A percentile compares a stretch with the other conserved stretches of the same genome.
phyloP scores from a whole-genome alignment of 768 basidiomycete species.

The Xerocomus brunneocitrinus region DNA sequence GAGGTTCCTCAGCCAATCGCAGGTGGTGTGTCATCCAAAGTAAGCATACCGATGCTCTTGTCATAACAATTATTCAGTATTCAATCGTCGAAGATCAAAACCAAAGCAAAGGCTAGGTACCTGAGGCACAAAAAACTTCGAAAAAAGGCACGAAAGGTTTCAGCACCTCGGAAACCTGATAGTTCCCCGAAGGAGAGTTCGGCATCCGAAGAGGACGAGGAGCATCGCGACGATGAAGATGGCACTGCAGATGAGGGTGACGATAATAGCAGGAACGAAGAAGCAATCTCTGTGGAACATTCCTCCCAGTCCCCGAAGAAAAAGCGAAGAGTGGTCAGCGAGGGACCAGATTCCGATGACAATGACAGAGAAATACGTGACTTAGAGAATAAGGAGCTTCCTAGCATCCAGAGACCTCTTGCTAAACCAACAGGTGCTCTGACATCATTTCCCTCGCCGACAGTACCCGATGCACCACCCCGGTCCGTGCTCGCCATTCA shows the following conservation, averaged over 20 bases:
- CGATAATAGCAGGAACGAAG: slow-evolving; percentile 6
- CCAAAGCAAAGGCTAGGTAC: slow-evolving; percentile 69
- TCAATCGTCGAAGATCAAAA: slow-evolving; percentile 44
- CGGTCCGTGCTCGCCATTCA: slow-evolving; percentile 68
- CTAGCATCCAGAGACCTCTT: slow-evolving; percentile 4
- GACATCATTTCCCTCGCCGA: slow-evolving; percentile 66
- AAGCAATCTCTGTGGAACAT: slow-evolving; percentile 5
- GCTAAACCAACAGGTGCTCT: slow-evolving; percentile 36
- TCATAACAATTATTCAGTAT: neutral
- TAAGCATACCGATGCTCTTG: slow-evolving; percentile 10
- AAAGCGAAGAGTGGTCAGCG: slow-evolving; percentile 35
- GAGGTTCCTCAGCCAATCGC: slow-evolving; percentile 7
- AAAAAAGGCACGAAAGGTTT: slow-evolving; percentile 46
- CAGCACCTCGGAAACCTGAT: slow-evolving; percentile 25
- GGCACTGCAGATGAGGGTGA: slow-evolving; percentile 17
- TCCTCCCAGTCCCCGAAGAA: slow-evolving; percentile 38
- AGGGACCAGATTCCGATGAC: slow-evolving; percentile 19
- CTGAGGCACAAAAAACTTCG: slow-evolving; percentile 67
- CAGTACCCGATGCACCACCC: slow-evolving; percentile 63
- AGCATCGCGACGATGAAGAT: slow-evolving; percentile 11
- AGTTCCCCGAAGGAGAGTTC: slow-evolving; percentile 14
- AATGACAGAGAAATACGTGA: neutral
- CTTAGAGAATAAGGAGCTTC: neutral
- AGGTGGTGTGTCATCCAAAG: slow-evolving; percentile 12
- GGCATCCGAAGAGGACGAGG: slow-evolving; percentile 24